Percentiles rank a stretch among this genome's conserved stretches.
These are phyloP conservation scores for Crithidia sp. DNA, from an alignment of 208 protist species.

Conservation along the genomic window DNA sequence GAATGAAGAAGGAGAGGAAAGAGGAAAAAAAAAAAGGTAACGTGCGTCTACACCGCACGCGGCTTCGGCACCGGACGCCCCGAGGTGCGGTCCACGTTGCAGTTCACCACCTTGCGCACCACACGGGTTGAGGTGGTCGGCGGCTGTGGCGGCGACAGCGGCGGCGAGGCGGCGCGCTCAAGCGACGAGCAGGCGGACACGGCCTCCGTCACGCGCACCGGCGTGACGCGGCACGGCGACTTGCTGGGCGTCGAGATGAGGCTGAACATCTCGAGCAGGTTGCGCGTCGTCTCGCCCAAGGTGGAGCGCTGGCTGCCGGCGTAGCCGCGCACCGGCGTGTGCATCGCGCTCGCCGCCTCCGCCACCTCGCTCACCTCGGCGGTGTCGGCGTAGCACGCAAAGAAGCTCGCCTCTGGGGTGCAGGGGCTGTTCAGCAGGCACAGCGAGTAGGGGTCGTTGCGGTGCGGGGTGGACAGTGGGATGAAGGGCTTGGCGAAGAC, in stretches of 20 bases:
- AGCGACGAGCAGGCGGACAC: slow-evolving; percentile 1
- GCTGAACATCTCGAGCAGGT: slow-evolving; percentile 24
- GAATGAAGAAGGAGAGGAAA: neutral
- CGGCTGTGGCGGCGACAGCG: neutral
- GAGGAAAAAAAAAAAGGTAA: neutral
- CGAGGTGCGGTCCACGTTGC: slow-evolving; percentile 51
- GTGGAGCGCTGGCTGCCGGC: neutral
- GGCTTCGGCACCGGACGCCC: slow-evolving; percentile 46
- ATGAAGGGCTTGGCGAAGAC: slow-evolving; percentile 37
- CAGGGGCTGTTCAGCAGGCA: slow-evolving; percentile 37
- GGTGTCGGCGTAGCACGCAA: slow-evolving; percentile 58
- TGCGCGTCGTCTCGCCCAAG: slow-evolving; percentile 14
- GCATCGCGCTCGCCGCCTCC: neutral
- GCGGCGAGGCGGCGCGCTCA: slow-evolving; percentile 6
- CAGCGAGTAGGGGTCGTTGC: slow-evolving; percentile 67
- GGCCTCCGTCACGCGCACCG: slow-evolving; percentile 6
- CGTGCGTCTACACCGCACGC: slow-evolving; percentile 8
- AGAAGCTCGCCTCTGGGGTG: slow-evolving; percentile 63
- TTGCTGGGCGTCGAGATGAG: slow-evolving; percentile 8
- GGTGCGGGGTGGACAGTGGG: slow-evolving; percentile 18
- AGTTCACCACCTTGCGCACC: slow-evolving; percentile 49
- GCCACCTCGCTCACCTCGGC: neutral
- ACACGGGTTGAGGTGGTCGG: slow-evolving; percentile 19
- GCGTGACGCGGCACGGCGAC: slow-evolving; percentile 2
- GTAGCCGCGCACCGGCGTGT: slow-evolving; percentile 19